These are phyloP conservation scores for Anaeromyces robustus DNA, from an alignment of 192 early-diverging fungal species.

Conservation along the genomic window DNA sequence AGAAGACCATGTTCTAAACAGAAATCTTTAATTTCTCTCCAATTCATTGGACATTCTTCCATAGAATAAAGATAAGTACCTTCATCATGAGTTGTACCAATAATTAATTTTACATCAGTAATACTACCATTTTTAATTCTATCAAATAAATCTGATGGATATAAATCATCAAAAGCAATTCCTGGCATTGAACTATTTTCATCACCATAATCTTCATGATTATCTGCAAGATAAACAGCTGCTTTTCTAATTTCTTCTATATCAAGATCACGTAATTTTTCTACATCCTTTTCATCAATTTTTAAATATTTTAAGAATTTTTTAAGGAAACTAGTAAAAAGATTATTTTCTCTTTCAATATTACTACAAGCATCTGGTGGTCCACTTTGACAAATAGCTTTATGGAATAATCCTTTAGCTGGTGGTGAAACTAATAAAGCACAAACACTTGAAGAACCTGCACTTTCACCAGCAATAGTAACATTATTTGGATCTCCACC, in stretches of 20 bases:
- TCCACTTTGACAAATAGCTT: neutral
- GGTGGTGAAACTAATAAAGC: neutral
- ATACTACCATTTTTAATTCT: neutral
- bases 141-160: neutral
- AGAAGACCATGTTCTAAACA: neutral
- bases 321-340: neutral
- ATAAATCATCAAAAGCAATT: neutral
- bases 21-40: neutral
- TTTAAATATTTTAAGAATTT: neutral
- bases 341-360: neutral
- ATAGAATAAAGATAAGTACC: neutral
- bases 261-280: neutral
- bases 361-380: neutral
- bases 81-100: neutral
- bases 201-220: neutral
- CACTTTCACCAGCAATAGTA: constrained; percentile 42
- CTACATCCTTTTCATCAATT: neutral
- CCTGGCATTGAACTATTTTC: too few relatives aligned
- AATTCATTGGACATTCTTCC: neutral
- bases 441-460: constrained; percentile 19
- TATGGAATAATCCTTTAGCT: neutral
- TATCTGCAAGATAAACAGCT: neutral
- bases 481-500: constrained; percentile 36
- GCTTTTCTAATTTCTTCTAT: neutral
- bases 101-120: neutral